Evolutionary conservation across 2,329 filamentous ascomycete species (phyloP).

Genomic region (Pleoardoris graminearum): DNA sequence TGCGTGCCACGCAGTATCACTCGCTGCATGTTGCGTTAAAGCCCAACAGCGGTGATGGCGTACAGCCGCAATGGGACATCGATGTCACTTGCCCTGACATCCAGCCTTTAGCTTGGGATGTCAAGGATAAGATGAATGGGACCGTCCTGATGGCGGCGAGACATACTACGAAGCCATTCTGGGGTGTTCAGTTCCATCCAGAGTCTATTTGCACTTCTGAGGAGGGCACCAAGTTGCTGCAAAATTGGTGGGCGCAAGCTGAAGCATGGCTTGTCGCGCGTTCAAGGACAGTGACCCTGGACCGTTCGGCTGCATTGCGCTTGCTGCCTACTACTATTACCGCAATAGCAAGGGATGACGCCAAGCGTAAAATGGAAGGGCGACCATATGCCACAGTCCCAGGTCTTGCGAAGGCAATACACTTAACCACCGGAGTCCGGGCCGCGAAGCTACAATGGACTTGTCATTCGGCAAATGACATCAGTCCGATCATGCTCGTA

Average conservation of each 20-base stretch:
- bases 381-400: neutral
- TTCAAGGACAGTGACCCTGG: neutral
- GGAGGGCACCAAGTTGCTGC: constrained; percentile 63
- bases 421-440: neutral
- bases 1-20: constrained; percentile 76
- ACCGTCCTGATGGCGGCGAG: constrained; percentile 70
- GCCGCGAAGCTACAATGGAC: constrained; percentile 1
- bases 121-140: constrained; percentile 47
- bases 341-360: neutral
- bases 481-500: constrained; percentile 7
- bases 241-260: constrained; percentile 71
- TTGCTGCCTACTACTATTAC: neutral
- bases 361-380: neutral
- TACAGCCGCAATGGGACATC: constrained; percentile 30
- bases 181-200: constrained; percentile 84
- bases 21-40: constrained; percentile 49
- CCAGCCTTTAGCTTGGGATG: constrained; percentile 46
- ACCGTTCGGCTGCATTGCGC: neutral
- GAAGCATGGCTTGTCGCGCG: constrained; percentile 52
- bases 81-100: constrained; percentile 28
- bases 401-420: neutral
- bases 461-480: neutral
- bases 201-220: constrained; percentile 79
- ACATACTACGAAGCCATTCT: constrained; percentile 69
- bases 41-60: constrained; percentile 28